Conservation (phyloP, 441 rosid species). For the Dalechampia spathulata region DNA sequence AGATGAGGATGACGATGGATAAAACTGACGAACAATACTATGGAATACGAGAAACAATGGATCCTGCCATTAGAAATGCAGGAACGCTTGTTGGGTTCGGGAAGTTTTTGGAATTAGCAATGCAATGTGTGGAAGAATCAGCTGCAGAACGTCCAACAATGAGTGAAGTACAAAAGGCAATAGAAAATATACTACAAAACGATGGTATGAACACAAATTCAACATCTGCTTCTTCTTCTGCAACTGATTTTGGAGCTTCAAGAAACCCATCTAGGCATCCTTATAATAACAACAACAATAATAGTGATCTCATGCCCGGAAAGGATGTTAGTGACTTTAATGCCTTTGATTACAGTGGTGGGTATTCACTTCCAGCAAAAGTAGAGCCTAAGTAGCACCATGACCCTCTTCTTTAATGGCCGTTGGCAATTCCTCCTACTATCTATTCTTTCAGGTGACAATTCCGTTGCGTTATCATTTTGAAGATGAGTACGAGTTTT, state of each 20-base stretch:
- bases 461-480: too few species aligned
- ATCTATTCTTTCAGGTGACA: too few species aligned
- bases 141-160: constrained; percentile 82
- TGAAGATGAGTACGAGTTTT: too few species aligned
- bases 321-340: constrained; percentile 24
- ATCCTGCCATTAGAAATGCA: constrained; percentile 41
- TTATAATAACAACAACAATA: constrained; percentile 30
- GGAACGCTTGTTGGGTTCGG: constrained; percentile 47
- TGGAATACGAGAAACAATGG: constrained; percentile 69
- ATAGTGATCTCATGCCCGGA: constrained; percentile 26
- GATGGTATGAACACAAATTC: constrained; percentile 69
- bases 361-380: constrained; percentile 47
- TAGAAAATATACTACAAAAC: constrained; percentile 68
- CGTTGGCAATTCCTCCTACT: too few species aligned
- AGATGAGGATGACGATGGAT: constrained; percentile 44
- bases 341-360: constrained; percentile 72
- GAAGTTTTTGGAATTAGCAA: constrained; percentile 60
- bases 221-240: constrained; percentile 77
- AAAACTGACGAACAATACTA: constrained; percentile 52
- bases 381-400: constrained; percentile 61
- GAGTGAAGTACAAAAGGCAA: constrained; percentile 87
- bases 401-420: too few species aligned
- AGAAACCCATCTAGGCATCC: constrained; percentile 44
- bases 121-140: constrained; percentile 85
- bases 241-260: constrained; percentile 59